These are phyloP conservation scores for Trichomonas vaginalis DNA, from an alignment of 208 protist genomes.

Conservation along the genomic window DNA sequence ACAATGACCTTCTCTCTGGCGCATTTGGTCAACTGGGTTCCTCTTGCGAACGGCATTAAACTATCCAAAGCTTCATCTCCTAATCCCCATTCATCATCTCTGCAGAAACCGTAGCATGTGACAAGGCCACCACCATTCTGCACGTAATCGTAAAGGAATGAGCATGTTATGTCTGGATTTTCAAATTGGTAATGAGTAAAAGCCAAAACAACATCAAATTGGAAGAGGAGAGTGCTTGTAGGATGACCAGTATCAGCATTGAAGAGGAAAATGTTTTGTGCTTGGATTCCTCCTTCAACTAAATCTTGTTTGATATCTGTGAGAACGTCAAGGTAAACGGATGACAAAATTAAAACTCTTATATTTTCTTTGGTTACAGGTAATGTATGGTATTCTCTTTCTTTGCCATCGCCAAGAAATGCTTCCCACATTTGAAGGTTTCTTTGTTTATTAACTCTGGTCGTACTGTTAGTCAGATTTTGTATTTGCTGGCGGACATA, in stretches of 20 bases:
- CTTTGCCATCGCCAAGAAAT: background rate
- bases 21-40: background rate
- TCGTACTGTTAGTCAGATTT: background rate
- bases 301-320: background rate
- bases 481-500: background rate
- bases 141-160: background rate
- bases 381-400: background rate
- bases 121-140: background rate
- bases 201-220: conserved; percentile 10
- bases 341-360: background rate
- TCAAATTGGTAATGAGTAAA: conserved; percentile 13
- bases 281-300: background rate
- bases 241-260: background rate
- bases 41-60: background rate
- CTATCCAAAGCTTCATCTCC: background rate
- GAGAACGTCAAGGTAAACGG: background rate
- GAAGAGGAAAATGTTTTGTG: background rate
- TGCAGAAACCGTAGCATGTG: background rate
- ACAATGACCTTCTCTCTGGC: background rate
- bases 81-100: background rate
- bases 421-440: background rate
- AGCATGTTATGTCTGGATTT: background rate
- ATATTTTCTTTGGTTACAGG: background rate
- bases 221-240: background rate
- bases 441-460: background rate